Base-by-base conservation (phyloP, 768 basidiomycete genomes). In the Termitomyces titanicus region DNA sequence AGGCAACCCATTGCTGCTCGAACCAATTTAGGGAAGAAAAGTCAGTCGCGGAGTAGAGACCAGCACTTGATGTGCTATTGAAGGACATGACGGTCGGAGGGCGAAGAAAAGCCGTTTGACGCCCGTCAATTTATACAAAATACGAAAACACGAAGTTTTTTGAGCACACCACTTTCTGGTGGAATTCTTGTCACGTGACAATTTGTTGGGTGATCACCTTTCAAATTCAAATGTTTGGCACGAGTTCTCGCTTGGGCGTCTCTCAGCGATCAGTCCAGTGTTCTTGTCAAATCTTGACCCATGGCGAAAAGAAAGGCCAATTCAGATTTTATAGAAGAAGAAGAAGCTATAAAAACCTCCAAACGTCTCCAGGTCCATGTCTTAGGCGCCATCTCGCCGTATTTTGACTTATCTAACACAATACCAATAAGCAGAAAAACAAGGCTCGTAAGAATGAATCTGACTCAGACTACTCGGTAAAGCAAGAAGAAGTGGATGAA, bases 1-100 rank as follows among this genome's bases (percentile, higher is more conserved):
- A 97, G 20, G 80, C 72, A 47, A 79, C 86, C 94, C 94, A 98
- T 63, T 83, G 77, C 54, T 83, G 78, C 72, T 96, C 94, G 47
- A 86, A 57, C 85, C 83, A 87, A 57, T 67, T 82, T 38, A 92
- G 75, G 51, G 82, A 76, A 18, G 79, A 64, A 53, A 85, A 75
- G 69, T 90, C 86, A 20, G 80, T 75, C 59, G 75, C 70, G 2
- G 79, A 75, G 55, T 89, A 89, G 13, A 86, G 76, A 17, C 74
- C 71, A 39, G 66, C 59, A n/a, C 59, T 58, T 33, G 63, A 57
- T 10, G 75, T 79, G 34, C 67, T 67, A 63, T 82, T 79, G 57
- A 76, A 74, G 24, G 71, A 64, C 80, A 82, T 81, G 64, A 80
- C 81, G 64, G 56, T 61, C 42, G n/a, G n/a, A 58, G 53, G 51